Conservation (phyloP, 345 rosid genomes). For the Jatropha curcas region DNA sequence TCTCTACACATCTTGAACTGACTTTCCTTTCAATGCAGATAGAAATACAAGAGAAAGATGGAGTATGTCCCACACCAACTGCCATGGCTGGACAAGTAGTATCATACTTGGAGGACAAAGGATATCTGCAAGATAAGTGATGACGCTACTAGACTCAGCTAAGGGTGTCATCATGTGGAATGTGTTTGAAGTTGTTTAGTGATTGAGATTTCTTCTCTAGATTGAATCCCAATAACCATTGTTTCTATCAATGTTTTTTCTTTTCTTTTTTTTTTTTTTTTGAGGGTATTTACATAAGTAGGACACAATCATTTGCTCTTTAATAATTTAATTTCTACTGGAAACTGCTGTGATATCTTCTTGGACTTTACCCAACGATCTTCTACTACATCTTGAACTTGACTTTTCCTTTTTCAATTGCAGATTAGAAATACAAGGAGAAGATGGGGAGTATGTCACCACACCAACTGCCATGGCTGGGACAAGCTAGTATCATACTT, state of each 20-base stretch:
- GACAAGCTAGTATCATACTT: too few relatives aligned
- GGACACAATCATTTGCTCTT: too few relatives aligned
- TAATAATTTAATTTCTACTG: too few relatives aligned
- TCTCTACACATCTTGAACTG: not conserved
- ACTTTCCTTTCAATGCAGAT: constrained; percentile 42
- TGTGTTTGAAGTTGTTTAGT: not conserved
- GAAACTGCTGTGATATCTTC: too few relatives aligned
- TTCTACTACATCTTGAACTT: too few relatives aligned
- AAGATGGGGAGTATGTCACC: too few relatives aligned
- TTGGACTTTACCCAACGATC: too few relatives aligned
- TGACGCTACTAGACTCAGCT: not conserved
- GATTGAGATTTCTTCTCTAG: not conserved
- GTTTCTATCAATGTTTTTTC: not conserved
- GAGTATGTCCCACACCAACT: constrained; percentile 66
- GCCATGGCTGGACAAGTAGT: constrained; percentile 75
- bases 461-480: too few relatives aligned
- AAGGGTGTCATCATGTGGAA: not conserved
- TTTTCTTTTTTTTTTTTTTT: too few relatives aligned
- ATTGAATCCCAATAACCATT: not conserved
- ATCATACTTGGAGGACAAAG: constrained; percentile 68
- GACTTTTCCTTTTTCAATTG: too few relatives aligned
- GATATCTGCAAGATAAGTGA: constrained; percentile 56
- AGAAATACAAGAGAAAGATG: constrained; percentile 62
- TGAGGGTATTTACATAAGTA: too few relatives aligned
- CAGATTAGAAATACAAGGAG: too few relatives aligned